These are phyloP conservation scores for Yarrowia porcina DNA, from an alignment of 805 yeast species.

Conservation along the genomic window DNA sequence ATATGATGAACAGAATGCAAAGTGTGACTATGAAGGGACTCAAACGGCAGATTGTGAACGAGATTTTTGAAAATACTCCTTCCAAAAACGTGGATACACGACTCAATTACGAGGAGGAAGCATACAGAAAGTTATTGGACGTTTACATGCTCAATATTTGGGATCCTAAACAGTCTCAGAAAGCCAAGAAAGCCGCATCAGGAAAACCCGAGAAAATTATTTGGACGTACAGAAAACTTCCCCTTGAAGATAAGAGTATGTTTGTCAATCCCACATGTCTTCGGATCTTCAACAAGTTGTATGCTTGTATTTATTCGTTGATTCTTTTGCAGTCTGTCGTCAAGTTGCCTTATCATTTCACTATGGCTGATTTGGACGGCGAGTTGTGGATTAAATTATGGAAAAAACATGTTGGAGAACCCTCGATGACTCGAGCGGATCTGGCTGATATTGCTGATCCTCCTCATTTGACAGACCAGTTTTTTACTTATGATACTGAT, in stretches of 20 bases:
- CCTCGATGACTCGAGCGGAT: not conserved
- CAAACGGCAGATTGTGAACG: not conserved
- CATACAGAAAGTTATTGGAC: not conserved
- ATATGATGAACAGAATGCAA: not conserved
- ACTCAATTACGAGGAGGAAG: not conserved
- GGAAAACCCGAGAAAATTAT: not conserved
- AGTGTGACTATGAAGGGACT: not conserved
- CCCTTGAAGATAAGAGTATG: not conserved
- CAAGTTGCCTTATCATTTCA: not conserved
- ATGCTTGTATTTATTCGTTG: not conserved
- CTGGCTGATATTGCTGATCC: not conserved
- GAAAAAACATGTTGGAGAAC: not conserved
- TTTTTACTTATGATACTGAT: not conserved
- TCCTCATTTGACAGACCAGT: not conserved
- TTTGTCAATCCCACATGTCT: not conserved
- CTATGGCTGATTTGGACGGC: not conserved
- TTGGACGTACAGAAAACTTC: not conserved
- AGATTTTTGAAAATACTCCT: not conserved
- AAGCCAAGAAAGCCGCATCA: too few relatives aligned
- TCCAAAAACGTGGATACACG: not conserved
- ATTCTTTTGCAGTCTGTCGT: not conserved
- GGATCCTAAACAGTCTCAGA: too few relatives aligned
- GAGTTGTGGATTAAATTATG: not conserved
- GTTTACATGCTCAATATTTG: not conserved
- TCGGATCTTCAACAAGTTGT: not conserved